phyloP scores from a whole-genome alignment of 495 filamentous ascomycete genomes.

The Aspergillus nanangensis region DNA sequence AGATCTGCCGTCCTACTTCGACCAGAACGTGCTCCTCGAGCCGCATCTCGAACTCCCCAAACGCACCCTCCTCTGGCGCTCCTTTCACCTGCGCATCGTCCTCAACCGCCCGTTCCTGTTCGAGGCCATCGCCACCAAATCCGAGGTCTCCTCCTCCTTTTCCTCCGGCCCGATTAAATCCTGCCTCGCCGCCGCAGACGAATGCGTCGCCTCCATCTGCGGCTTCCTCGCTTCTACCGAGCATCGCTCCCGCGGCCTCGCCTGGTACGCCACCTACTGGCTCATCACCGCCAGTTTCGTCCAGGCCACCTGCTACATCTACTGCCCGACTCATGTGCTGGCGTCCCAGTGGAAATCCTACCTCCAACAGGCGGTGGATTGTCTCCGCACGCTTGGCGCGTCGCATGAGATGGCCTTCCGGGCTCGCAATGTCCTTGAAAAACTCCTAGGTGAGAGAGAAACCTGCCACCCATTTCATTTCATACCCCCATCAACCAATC shows the following conservation, averaged over 20 bases:
- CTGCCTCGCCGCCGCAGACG: conserved; percentile 15
- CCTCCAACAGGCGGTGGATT: conserved; percentile 15
- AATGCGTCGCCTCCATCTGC: conserved; percentile 16
- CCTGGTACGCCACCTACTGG: conserved; percentile 22
- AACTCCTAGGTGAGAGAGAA: conserved; percentile 10
- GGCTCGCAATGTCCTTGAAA: conserved; percentile 14
- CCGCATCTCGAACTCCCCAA: conserved; percentile 13
- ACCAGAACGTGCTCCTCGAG: conserved; percentile 5
- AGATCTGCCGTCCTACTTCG: conserved; percentile 14
- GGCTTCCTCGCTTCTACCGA: conserved; percentile 14
- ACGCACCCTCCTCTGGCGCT: conserved; percentile 13
- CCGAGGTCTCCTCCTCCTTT: conserved; percentile 8
- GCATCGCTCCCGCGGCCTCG: conserved; percentile 11
- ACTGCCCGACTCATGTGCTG: conserved; percentile 9
- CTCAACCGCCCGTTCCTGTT: conserved; percentile 19
- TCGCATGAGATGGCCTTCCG: conserved; percentile 20
- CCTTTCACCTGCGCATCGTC: conserved; percentile 19
- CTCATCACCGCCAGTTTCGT: conserved; percentile 19
- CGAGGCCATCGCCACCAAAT: conserved; percentile 12
- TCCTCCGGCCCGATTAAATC: conserved; percentile 10
- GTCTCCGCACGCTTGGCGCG: conserved; percentile 14
- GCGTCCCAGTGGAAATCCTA: conserved; percentile 10
- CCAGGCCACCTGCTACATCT: conserved; percentile 20
- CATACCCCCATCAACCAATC: neutral
- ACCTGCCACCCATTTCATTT: neutral